These are phyloP conservation scores for Panaeolus cyanescens DNA, from an alignment of 768 basidiomycete species.

Conservation along the genomic window DNA sequence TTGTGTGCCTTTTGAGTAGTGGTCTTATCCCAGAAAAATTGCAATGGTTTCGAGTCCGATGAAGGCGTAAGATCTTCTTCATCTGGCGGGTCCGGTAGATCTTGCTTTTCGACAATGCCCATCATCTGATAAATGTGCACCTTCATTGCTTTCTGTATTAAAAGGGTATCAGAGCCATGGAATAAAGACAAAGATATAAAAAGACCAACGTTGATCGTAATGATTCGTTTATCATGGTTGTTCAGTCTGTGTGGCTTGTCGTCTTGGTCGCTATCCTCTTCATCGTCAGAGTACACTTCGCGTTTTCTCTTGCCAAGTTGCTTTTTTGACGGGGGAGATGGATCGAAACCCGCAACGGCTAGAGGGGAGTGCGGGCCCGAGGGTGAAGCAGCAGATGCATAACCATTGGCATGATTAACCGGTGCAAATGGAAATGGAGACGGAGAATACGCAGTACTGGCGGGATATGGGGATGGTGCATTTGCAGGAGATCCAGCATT, in stretches of 20 bases:
- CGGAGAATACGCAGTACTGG: neutral
- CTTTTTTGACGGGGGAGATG: neutral
- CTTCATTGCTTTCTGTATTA: slow-evolving; percentile 67
- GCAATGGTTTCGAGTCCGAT: slow-evolving; percentile 49
- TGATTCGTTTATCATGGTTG: slow-evolving; percentile 21
- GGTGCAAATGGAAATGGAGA: neutral
- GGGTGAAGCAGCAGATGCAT: neutral
- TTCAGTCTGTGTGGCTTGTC: slow-evolving; percentile 3
- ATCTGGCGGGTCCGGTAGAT: slow-evolving; percentile 60
- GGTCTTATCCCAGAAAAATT: slow-evolving; percentile 83
- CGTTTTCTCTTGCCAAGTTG: neutral
- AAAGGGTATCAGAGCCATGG: slow-evolving; percentile 3
- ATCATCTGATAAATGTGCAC: slow-evolving; percentile 63
- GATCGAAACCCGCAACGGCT: neutral
- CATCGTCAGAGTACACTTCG: neutral
- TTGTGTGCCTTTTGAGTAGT: slow-evolving; percentile 76
- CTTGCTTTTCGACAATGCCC: slow-evolving; percentile 54
- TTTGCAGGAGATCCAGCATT: neutral
- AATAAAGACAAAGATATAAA: neutral
- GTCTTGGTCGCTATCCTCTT: neutral
- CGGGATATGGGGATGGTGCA: neutral
- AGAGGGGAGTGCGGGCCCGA: neutral
- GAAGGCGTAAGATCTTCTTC: slow-evolving; percentile 51
- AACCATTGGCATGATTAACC: neutral
- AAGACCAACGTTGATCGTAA: slow-evolving; percentile 64